These are phyloP conservation scores for Fusarium xylarioides DNA, from an alignment of 2,329 filamentous ascomycete species.

Conservation along the genomic window DNA sequence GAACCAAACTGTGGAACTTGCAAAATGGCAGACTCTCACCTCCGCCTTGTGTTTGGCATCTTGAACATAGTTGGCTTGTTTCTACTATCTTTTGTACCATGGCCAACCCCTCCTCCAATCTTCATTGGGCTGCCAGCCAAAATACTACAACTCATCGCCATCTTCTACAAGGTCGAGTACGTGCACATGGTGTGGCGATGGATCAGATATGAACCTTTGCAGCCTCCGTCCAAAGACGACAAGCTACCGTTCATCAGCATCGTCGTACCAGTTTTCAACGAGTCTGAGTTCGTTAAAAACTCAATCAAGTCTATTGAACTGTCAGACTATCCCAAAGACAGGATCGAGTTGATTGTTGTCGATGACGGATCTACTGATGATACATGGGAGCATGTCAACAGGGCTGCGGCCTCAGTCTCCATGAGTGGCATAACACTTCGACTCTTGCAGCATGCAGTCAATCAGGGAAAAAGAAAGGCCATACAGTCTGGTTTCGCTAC, in stretches of 20 bases:
- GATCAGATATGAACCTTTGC: neutral
- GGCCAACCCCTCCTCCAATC: neutral
- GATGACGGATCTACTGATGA: neutral
- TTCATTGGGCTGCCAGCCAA: neutral
- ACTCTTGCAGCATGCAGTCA: neutral
- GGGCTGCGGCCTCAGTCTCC: neutral
- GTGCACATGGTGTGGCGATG: neutral
- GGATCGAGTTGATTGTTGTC: neutral
- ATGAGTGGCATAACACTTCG: neutral
- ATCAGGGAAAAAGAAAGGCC: neutral
- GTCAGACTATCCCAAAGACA: neutral
- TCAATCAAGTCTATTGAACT: neutral
- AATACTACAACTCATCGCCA: neutral
- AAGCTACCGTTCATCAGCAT: neutral
- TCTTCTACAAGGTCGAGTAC: neutral
- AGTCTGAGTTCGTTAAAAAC: neutral
- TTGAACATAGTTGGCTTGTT: neutral
- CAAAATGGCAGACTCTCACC: neutral
- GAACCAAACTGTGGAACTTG: accelerated
- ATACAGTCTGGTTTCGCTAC: neutral
- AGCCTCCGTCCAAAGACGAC: neutral
- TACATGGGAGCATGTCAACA: neutral
- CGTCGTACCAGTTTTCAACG: neutral
- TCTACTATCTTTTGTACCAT: neutral
- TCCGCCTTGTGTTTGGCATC: neutral